Evolutionary conservation across 2,329 filamentous ascomycete genomes (phyloP).

Genomic region (Ophiostoma ulmi): DNA sequence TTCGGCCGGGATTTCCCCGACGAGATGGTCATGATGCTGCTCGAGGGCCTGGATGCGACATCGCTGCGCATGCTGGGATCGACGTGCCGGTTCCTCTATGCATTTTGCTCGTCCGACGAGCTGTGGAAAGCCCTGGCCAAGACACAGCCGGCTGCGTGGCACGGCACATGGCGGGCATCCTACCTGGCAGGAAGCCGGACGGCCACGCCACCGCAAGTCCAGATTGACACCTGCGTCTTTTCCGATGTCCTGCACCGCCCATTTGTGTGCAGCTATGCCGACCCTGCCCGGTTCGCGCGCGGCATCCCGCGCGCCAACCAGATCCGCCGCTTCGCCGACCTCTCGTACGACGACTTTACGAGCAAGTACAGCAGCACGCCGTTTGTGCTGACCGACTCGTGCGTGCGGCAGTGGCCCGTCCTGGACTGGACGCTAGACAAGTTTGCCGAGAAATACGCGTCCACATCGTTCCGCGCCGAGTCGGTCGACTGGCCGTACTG

Average conservation of each 20-base stretch:
- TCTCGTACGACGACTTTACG: conserved; percentile 69
- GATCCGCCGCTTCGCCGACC: conserved; percentile 63
- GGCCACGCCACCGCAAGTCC: conserved; percentile 36
- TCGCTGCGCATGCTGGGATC: conserved; percentile 62
- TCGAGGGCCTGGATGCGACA: conserved; percentile 67
- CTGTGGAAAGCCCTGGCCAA: conserved; percentile 68
- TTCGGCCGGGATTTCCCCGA: conserved; percentile 66
- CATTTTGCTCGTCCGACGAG: conserved; percentile 77
- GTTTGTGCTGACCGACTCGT: conserved; percentile 69
- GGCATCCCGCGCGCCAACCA: conserved; percentile 69
- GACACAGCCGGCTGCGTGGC: conserved; percentile 57
- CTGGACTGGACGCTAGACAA: conserved; percentile 69
- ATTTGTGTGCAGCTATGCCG: conserved; percentile 79
- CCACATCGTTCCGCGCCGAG: conserved; percentile 77
- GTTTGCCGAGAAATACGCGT: conserved; percentile 59
- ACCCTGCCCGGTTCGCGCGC: conserved; percentile 59
- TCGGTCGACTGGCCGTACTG: conserved; percentile 84
- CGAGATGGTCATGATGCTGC: conserved; percentile 67
- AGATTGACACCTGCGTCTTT: conserved; percentile 67
- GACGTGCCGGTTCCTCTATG: conserved; percentile 81
- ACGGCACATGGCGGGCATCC: conserved; percentile 78
- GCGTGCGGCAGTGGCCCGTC: conserved; percentile 76
- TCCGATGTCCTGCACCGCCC: conserved; percentile 87
- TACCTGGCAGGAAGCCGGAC: conserved; percentile 46
- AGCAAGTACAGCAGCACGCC: conserved; percentile 71